These are phyloP conservation scores for Quercus agrifolia DNA, from an alignment of 306 rosid genomes.

Conservation along the genomic window DNA sequence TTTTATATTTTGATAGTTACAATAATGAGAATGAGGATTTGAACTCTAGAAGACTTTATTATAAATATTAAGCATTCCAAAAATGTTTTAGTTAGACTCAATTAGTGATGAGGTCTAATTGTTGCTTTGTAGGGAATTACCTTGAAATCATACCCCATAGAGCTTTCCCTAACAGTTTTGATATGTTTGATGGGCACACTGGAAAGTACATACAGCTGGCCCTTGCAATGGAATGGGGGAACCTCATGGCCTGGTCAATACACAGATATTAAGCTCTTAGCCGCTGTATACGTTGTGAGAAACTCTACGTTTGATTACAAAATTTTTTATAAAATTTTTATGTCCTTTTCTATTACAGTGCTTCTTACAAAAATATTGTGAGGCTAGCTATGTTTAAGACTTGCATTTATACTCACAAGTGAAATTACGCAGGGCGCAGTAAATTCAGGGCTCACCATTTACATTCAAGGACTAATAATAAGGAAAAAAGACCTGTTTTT, in stretches of 20 bases:
- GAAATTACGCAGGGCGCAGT: slow-evolving; percentile 37
- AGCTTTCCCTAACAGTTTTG: slow-evolving; percentile 45
- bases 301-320: not conserved
- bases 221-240: slow-evolving; percentile 36
- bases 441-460: slow-evolving; percentile 34
- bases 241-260: slow-evolving; percentile 44
- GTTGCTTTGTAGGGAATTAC: slow-evolving; percentile 38
- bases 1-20: no score
- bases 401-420: not conserved
- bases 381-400: not conserved
- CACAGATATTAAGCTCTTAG: slow-evolving; percentile 31
- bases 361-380: not conserved
- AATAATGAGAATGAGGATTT: no score
- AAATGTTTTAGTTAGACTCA: no score
- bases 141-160: slow-evolving; percentile 43
- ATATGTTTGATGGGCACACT: slow-evolving; percentile 43
- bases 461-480: slow-evolving; percentile 38
- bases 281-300: slow-evolving; percentile 43
- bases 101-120: no score
- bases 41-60: no score
- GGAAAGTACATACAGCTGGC: slow-evolving; percentile 32
- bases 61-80: no score
- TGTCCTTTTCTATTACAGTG: not conserved
- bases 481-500: slow-evolving; percentile 51
- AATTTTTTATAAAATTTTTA: not conserved